These are phyloP conservation scores for Fusarium multiceps DNA, from an alignment of 2,329 filamentous ascomycete species.

Conservation along the genomic window DNA sequence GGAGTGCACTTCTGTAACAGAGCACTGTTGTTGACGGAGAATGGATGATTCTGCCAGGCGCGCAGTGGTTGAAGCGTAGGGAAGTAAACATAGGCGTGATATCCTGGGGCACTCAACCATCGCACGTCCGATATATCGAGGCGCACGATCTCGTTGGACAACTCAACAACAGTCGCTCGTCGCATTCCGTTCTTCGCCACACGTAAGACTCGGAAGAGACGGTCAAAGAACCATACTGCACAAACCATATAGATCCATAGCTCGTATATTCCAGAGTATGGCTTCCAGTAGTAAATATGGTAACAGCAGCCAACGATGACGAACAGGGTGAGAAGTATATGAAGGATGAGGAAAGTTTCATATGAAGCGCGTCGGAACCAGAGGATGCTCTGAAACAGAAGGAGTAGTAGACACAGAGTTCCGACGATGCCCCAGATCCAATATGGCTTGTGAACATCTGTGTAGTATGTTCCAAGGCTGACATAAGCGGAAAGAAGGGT, in stretches of 20 bases:
- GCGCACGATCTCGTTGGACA: neutral
- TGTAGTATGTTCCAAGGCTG: neutral
- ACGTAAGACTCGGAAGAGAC: neutral
- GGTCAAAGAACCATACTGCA: neutral
- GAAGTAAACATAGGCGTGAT: neutral
- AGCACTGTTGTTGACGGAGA: neutral
- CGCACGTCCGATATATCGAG: neutral
- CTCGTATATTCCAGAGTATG: neutral
- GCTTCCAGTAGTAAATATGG: neutral
- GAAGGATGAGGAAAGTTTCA: neutral
- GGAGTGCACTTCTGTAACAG: rapidly evolving
- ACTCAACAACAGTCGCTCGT: neutral
- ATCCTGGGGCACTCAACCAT: rapidly evolving
- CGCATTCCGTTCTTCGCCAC: neutral
- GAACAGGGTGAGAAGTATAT: neutral
- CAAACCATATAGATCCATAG: neutral
- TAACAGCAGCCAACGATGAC: neutral
- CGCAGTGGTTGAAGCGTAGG: neutral
- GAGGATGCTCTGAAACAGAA: rapidly evolving
- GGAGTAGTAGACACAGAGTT: neutral
- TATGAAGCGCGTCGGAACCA: neutral
- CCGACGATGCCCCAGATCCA: neutral
- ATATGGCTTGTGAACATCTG: neutral
- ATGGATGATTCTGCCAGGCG: neutral
- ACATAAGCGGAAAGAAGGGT: neutral